These are phyloP conservation scores for Botrytis hyacinthi DNA, from an alignment of 2,329 filamentous ascomycete species.

Conservation along the genomic window DNA sequence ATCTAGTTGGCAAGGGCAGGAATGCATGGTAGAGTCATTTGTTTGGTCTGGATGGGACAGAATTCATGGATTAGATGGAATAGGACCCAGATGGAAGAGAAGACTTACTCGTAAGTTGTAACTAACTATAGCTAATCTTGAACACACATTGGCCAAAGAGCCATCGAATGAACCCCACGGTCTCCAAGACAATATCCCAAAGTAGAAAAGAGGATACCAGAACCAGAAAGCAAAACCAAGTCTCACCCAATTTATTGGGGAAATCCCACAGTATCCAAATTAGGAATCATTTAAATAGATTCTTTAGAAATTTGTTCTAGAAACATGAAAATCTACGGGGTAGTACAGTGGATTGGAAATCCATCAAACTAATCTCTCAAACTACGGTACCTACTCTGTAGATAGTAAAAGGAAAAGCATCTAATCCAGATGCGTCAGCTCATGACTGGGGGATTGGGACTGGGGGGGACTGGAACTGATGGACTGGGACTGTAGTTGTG, in stretches of 20 bases:
- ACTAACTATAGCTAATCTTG: background rate
- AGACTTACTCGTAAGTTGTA: background rate
- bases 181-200: constrained; percentile 6
- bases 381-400: background rate
- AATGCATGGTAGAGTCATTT: constrained; percentile 5
- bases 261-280: constrained; percentile 3
- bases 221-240: constrained; percentile 10
- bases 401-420: background rate
- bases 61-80: background rate
- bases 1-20: background rate
- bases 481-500: too few relatives aligned
- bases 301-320: constrained; percentile 13
- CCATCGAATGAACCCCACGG: background rate
- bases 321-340: constrained; percentile 17
- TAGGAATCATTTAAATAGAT: constrained; percentile 15
- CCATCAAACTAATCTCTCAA: too few relatives aligned
- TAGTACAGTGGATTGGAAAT: background rate
- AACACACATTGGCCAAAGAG: background rate
- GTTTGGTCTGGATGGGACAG: background rate
- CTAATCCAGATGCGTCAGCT: background rate
- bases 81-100: background rate
- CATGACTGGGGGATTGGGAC: background rate
- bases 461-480: background rate
- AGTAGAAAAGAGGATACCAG: background rate
- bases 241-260: constrained; percentile 5